A percentile compares a stretch with the other conserved stretches of the same genome.
Evolutionary conservation across 208 protist genomes (phyloP).

Genomic region (Trypanosoma rangeli): DNA sequence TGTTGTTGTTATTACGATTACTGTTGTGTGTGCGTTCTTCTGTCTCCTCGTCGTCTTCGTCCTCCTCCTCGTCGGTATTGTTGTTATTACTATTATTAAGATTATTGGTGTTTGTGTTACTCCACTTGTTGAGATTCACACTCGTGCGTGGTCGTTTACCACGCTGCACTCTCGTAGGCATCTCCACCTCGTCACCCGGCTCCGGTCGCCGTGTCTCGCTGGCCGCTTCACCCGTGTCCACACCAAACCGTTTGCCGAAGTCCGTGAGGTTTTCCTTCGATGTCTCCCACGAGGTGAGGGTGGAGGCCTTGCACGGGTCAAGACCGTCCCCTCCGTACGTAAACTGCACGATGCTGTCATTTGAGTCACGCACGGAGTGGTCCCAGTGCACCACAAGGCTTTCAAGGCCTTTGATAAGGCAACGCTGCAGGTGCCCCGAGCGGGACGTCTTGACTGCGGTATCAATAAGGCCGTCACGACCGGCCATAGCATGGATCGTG

Average conservation of each 20-base stretch:
- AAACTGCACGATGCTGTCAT: constrained; percentile 97
- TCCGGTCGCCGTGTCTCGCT: neutral
- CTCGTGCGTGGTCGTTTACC: constrained; percentile 17
- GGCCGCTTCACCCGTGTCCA: constrained; percentile 34
- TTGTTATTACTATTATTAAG: constrained; percentile 1
- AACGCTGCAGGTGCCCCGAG: constrained; percentile 98
- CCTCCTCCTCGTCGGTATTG: constrained; percentile 13
- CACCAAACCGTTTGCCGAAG: constrained; percentile 54
- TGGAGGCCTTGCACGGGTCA: constrained; percentile 94
- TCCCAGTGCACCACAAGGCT: constrained; percentile 94
- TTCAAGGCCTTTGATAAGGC: constrained; percentile 97
- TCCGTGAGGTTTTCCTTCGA: constrained; percentile 83
- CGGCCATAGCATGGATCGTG: constrained; percentile 99
- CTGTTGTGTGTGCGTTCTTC: constrained; percentile 26
- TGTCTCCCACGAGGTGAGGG: constrained; percentile 93
- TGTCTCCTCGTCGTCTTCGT: constrained; percentile 12
- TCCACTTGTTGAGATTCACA: neutral
- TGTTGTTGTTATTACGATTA: constrained; percentile 7
- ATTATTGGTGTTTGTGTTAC: constrained; percentile 6
- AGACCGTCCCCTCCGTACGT: constrained; percentile 98
- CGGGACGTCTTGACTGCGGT: constrained; percentile 99
- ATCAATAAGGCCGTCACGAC: constrained; percentile 99
- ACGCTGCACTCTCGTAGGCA: constrained; percentile 3
- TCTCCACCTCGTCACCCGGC: neutral
- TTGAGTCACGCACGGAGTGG: constrained; percentile 94